Base-by-base conservation (phyloP, 306 rosid species). In the Begonia masoniana region DNA sequence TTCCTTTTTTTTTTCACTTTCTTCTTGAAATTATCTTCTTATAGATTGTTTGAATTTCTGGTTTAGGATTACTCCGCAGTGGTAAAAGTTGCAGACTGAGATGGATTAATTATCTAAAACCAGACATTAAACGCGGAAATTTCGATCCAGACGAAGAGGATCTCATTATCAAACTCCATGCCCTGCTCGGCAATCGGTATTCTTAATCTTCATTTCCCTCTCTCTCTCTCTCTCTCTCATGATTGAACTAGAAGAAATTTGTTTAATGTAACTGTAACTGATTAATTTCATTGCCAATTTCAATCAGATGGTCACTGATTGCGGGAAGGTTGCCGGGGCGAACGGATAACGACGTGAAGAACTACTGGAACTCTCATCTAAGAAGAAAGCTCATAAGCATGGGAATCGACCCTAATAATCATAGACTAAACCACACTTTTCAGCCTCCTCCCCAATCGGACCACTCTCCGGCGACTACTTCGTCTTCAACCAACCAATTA, bases 131-230 rank as follows among this genome's bases (percentile, higher is more conserved):
- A 66, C 82, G 79, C 3, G 88, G 88, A 12, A 68, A 73, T 68
- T 84, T 84, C 59, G 82, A 62, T 2, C 78, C 77, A 61, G 88
- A 84, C 50, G 94, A 84, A 71, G 94, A 80, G 63, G 94, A 84
- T 10, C 94, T 84, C 36, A 78, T 84, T 71, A 68, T 80, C 68
- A 83, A 80, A 70, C 84, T 83, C 46, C 94, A 80, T 41, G 85
- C 87, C 69, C 84, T 83, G 50, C 88, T 83, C 12, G 94, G 94
- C 59, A 83, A 83, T 62, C 65, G 85, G 94, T 83, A 78, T 49
- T 17, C 19, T 17, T 17, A 17, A 17, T 21, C 24, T 21, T 21
- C 24, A 31, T 6, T 5, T 31, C 39, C 1, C 39, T 31, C 39
- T 31, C 7, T 26, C 36, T 26, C 5, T 4, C 7, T 26, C 36